Conservation (phyloP, 1,284 basidiomycete species). For the Termitomyces sp. region DNA sequence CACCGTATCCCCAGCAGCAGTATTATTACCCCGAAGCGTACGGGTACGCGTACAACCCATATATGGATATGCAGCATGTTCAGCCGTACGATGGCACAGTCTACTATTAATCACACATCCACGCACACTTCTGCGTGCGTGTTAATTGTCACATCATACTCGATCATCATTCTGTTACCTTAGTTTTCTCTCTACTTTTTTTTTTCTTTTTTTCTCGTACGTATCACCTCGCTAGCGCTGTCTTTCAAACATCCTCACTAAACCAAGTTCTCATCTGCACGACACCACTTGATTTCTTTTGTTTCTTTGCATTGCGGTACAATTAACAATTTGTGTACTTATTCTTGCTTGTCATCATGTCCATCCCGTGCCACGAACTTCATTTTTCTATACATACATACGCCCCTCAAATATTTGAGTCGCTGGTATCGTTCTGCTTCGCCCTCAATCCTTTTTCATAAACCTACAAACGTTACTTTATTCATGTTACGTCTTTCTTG, state of each 20-base stretch:
- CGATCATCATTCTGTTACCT: slow-evolving; percentile 6
- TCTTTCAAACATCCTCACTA: slow-evolving; percentile 6
- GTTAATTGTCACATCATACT: slow-evolving; percentile 3
- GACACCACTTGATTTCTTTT: slow-evolving; percentile 1
- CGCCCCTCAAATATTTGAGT: neutral
- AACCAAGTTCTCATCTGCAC: neutral
- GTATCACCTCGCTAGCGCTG: neutral
- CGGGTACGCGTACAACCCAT: slow-evolving; percentile 46
- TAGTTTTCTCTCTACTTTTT: neutral
- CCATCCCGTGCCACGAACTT: neutral
- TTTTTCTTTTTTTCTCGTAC: neutral
- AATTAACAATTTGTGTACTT: slow-evolving; percentile 11
- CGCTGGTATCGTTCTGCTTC: slow-evolving; percentile 9
- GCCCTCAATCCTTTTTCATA: neutral
- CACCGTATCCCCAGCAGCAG: slow-evolving; percentile 50
- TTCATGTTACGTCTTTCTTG: neutral
- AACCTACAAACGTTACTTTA: neutral
- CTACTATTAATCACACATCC: slow-evolving; percentile 45
- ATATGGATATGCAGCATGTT: slow-evolving; percentile 60
- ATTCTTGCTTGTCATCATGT: slow-evolving; percentile 13
- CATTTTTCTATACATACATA: neutral
- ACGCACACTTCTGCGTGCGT: neutral
- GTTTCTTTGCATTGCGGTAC: slow-evolving; percentile 11
- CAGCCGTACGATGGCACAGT: slow-evolving; percentile 58
- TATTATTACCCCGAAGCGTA: slow-evolving; percentile 66